These are phyloP conservation scores for Neofusicoccum kwambonambiense DNA, from an alignment of 2,329 filamentous ascomycete genomes.

Conservation along the genomic window DNA sequence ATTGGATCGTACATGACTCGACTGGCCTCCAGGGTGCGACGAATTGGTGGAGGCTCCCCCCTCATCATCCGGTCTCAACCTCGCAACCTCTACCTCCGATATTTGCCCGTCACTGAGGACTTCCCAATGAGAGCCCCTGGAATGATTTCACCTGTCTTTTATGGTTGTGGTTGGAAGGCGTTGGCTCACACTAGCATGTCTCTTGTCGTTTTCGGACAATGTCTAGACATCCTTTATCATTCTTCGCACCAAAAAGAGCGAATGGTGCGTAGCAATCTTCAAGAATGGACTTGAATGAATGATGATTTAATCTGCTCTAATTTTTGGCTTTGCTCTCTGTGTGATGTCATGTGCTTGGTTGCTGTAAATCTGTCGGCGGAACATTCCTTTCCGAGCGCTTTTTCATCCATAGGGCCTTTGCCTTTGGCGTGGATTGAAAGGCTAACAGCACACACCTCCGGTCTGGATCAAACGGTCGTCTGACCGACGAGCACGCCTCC, in stretches of 20 bases:
- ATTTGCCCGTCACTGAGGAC: background rate
- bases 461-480: no score
- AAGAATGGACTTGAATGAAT: background rate
- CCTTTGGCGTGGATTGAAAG: no score
- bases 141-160: background rate
- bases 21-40: background rate
- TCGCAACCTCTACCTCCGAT: no score
- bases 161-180: background rate
- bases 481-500: no score
- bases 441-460: no score
- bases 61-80: background rate
- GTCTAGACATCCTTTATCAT: slow-evolving; percentile 9
- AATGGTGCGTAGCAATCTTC: background rate
- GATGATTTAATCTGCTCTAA: background rate
- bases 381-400: no score
- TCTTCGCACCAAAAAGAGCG: slow-evolving; percentile 8
- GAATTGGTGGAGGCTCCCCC: background rate
- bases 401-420: no score
- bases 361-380: no score
- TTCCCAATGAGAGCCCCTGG: background rate
- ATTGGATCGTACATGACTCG: background rate
- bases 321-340: no score
- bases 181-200: slow-evolving; percentile 1
- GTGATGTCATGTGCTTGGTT: no score
- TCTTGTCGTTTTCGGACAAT: background rate